Evolutionary conservation across 192 early-diverging fungal genomes (phyloP).

Genomic region (Umbelopsis sp.): DNA sequence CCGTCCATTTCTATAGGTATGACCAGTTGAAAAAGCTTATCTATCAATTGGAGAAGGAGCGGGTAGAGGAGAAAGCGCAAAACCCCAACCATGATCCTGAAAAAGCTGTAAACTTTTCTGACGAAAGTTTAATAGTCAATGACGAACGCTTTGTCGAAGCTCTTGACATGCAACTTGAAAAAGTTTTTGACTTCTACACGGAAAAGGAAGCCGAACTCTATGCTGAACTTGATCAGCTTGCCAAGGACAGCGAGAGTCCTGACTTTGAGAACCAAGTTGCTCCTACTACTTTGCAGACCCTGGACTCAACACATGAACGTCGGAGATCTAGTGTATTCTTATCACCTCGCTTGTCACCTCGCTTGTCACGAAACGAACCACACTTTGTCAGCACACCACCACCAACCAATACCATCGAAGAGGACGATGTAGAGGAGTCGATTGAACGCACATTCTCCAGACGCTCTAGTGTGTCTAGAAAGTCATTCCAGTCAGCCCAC

Average conservation of each 20-base stretch:
- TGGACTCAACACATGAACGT: slow-evolving; percentile 23
- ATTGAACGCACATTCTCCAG: not conserved
- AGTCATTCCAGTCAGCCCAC: slow-evolving; percentile 34
- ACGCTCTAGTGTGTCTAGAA: slow-evolving; percentile 1
- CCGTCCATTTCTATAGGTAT: slow-evolving; percentile 28
- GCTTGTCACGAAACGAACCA: not conserved
- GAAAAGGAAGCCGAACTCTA: slow-evolving; percentile 70
- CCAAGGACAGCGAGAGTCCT: not conserved
- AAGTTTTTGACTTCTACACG: slow-evolving; percentile 71
- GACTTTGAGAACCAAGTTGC: not conserved
- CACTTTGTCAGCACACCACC: slow-evolving; percentile 20
- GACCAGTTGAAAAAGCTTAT: slow-evolving; percentile 40
- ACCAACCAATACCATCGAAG: not conserved
- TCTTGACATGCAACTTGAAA: slow-evolving; percentile 72
- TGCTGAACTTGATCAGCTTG: slow-evolving; percentile 51
- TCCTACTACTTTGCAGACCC: slow-evolving; percentile 5
- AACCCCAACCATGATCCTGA: slow-evolving; percentile 16
- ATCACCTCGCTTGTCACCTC: not conserved
- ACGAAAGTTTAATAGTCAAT: not conserved
- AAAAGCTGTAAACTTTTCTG: slow-evolving; percentile 4
- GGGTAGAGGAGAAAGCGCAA: slow-evolving; percentile 27
- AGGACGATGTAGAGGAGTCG: not conserved
- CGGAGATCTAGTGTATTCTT: not conserved
- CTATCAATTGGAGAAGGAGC: slow-evolving; percentile 42
- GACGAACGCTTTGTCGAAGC: slow-evolving; percentile 55